These are phyloP conservation scores for Gynandropsis gynandra DNA, from an alignment of 345 rosid species.

Conservation along the genomic window DNA sequence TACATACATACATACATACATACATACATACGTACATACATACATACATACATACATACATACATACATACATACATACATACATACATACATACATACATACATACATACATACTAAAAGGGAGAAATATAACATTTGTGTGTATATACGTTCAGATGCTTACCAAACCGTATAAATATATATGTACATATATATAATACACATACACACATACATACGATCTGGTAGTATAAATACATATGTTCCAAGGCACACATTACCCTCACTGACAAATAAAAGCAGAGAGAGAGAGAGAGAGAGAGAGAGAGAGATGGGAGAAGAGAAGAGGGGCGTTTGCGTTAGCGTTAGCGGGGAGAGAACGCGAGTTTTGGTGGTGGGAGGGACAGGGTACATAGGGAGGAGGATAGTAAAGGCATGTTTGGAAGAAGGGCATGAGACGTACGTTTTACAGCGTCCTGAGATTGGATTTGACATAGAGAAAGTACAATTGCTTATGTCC, in stretches of 20 bases:
- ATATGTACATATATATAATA: too few relatives aligned
- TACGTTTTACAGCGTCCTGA: slow-evolving; percentile 52
- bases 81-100: slow-evolving; percentile 8
- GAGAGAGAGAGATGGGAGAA: slow-evolving; percentile 11
- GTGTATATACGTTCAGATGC: too few relatives aligned
- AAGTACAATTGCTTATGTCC: slow-evolving; percentile 49
- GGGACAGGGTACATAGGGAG: slow-evolving; percentile 79
- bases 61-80: background rate
- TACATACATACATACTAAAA: background rate
- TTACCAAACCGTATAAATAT: too few relatives aligned
- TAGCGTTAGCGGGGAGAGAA: slow-evolving; percentile 18
- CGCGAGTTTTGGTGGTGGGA: slow-evolving; percentile 55
- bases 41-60: background rate
- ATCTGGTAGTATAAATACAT: too few relatives aligned
- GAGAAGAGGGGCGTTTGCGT: background rate
- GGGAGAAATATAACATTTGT: too few relatives aligned
- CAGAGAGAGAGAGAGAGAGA: background rate
- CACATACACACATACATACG: too few relatives aligned
- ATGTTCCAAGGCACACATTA: too few relatives aligned
- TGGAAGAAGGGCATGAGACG: slow-evolving; percentile 57
- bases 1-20: slow-evolving; percentile 27
- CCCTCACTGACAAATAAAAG: background rate
- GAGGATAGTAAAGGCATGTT: slow-evolving; percentile 69
- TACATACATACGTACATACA: slow-evolving; percentile 17
- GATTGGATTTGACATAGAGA: slow-evolving; percentile 67